A percentile compares a stretch with the other conserved stretches of the same genome.
phyloP scores from a whole-genome alignment of 148 eudicot genomes.

The Pharnaceum exiguum region DNA sequence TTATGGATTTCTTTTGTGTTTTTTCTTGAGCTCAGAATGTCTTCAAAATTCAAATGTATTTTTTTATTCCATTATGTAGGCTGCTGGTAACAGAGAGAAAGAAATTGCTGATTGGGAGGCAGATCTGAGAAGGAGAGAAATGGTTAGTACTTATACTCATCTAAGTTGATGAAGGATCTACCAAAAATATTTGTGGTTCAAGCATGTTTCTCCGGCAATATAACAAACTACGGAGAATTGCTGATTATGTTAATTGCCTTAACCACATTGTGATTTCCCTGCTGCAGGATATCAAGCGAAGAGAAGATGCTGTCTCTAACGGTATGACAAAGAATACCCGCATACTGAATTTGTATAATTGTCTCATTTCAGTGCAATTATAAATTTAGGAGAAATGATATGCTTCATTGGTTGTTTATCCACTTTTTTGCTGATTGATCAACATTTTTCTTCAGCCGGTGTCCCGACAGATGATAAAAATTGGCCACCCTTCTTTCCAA shows the following conservation, averaged over 20 bases:
- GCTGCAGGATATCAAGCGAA: constrained; percentile 43
- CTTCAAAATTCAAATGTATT: not conserved
- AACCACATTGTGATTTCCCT: constrained; percentile 1
- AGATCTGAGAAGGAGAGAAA: constrained; percentile 56
- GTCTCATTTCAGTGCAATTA: not conserved
- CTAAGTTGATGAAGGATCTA: not conserved
- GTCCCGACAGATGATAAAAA: constrained; percentile 34
- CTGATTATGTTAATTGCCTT: not conserved
- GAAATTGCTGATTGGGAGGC: constrained; percentile 65
- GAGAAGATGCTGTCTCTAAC: constrained; percentile 44
- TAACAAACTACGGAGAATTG: not conserved
- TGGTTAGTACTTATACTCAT: constrained; percentile 31
- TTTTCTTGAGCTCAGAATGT: not conserved
- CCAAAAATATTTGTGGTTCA: not conserved
- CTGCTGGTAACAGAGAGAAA: constrained; percentile 57
- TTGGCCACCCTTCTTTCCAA: constrained; percentile 49
- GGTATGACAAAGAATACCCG: constrained; percentile 16
- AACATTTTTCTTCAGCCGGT: constrained; percentile 22
- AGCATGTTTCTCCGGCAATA: not conserved
- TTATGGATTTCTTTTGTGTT: constrained; percentile 5
- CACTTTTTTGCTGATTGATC: constrained; percentile 9
- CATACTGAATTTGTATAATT: not conserved
- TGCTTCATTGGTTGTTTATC: not conserved
- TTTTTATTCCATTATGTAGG: constrained; percentile 39
- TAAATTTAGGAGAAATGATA: not conserved